Percentiles rank a stretch among this genome's conserved stretches.
phyloP scores from a whole-genome alignment of 345 rosid species.

The Eucalyptus brandiana region DNA sequence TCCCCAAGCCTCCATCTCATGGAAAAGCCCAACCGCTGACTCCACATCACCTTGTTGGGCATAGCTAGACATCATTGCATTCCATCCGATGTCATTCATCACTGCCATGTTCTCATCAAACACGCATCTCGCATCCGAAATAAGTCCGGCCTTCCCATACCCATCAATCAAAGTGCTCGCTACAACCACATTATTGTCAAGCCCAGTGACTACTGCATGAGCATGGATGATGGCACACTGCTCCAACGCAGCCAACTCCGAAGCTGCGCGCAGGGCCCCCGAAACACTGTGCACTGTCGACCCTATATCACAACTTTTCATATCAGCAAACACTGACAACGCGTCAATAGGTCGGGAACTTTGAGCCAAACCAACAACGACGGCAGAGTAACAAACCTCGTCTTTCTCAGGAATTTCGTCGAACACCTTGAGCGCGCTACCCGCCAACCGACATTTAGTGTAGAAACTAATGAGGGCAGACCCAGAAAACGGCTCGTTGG shows the following conservation, averaged over 20 bases:
- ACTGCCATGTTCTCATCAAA: conserved; percentile 17
- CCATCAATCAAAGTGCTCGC: conserved; percentile 22
- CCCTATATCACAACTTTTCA: conserved; percentile 8
- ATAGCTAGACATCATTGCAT: conserved; percentile 28
- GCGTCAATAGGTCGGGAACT: conserved; percentile 12
- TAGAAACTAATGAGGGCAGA: conserved; percentile 25
- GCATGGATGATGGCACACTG: conserved; percentile 30
- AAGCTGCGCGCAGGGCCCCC: conserved; percentile 16
- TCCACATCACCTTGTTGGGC: conserved; percentile 30
- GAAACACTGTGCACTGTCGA: conserved; percentile 23
- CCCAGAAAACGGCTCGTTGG: conserved; percentile 14
- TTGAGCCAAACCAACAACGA: conserved; percentile 26
- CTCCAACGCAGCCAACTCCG: conserved; percentile 29
- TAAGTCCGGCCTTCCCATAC: conserved; percentile 30
- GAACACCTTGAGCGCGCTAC: conserved; percentile 16
- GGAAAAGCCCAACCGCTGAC: conserved; percentile 16
- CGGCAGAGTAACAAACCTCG: conserved; percentile 22
- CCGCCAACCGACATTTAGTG: not conserved
- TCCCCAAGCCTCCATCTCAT: conserved; percentile 1
- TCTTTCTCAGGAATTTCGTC: conserved; percentile 25
- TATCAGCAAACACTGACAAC: conserved; percentile 11
- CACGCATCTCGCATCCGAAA: conserved; percentile 18
- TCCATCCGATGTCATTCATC: conserved; percentile 25
- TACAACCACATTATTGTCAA: conserved; percentile 13
- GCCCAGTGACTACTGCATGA: conserved; percentile 21